These are phyloP conservation scores for Globisporangium orthogonon DNA, from an alignment of 352 stramenopile species.

Conservation along the genomic window DNA sequence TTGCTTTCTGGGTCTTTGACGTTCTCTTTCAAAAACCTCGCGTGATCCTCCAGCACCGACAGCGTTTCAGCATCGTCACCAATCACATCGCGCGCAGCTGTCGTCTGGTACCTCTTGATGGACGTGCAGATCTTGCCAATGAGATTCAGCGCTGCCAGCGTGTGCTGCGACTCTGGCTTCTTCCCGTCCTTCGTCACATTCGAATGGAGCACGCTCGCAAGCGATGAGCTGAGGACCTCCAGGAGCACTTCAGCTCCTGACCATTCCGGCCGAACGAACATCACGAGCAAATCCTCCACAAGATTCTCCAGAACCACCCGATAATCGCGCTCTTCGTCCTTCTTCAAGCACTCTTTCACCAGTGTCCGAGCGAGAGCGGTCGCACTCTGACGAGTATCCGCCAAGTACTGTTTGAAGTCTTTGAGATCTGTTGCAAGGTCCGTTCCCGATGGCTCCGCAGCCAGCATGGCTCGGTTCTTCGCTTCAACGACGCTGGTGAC, in stretches of 20 bases:
- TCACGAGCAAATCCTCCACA: constrained; percentile 72
- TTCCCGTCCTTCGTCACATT: constrained; percentile 51
- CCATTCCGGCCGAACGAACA: constrained; percentile 82
- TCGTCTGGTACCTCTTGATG: constrained; percentile 56
- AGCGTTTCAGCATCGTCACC: constrained; percentile 36
- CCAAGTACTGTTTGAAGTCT: constrained; percentile 16
- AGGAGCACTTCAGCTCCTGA: constrained; percentile 65
- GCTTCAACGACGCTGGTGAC: background rate
- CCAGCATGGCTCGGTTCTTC: constrained; percentile 16
- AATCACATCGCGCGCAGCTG: constrained; percentile 22
- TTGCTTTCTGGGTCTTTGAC: constrained; percentile 12
- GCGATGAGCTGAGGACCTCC: constrained; percentile 53
- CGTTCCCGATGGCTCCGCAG: constrained; percentile 17
- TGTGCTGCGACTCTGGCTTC: constrained; percentile 64
- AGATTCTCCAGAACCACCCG: constrained; percentile 77
- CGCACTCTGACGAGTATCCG: constrained; percentile 29
- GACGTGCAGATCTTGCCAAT: constrained; percentile 73
- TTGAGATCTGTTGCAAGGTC: constrained; percentile 10
- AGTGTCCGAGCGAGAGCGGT: constrained; percentile 39
- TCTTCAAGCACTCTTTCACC: constrained; percentile 77
- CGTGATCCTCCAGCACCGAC: constrained; percentile 51
- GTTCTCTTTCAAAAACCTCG: constrained; percentile 17
- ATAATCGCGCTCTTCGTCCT: constrained; percentile 70
- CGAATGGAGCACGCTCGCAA: constrained; percentile 58
- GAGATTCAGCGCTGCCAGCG: constrained; percentile 55